Percentiles rank a stretch among this genome's conserved stretches.
phyloP scores from a whole-genome alignment of 345 rosid species.

The Clausena lansium region DNA sequence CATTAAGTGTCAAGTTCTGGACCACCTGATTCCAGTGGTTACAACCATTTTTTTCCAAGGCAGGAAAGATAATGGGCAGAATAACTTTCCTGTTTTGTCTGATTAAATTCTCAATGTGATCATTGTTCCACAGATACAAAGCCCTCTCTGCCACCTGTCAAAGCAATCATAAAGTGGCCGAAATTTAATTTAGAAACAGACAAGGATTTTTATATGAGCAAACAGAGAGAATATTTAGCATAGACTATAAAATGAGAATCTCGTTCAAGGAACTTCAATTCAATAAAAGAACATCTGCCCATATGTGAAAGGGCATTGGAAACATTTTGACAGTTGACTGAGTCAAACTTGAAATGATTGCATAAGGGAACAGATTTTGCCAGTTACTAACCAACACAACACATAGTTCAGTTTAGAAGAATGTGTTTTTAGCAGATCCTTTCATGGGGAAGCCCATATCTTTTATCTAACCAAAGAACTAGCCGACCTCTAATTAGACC shows the following conservation, averaged over 20 bases:
- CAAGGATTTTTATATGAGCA: background rate
- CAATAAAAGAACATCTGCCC: background rate
- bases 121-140: slow-evolving; percentile 70
- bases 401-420: background rate
- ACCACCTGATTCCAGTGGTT: slow-evolving; percentile 71
- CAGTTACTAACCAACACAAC: background rate
- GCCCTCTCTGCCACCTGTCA: slow-evolving; percentile 79
- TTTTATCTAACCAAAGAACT: background rate
- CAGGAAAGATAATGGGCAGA: slow-evolving; percentile 60
- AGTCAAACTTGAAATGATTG: slow-evolving; percentile 1
- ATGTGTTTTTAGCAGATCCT: background rate
- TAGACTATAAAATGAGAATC: background rate
- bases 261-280: background rate
- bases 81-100: slow-evolving; percentile 52
- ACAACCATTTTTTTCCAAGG: slow-evolving; percentile 53
- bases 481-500: background rate
- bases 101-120: slow-evolving; percentile 63
- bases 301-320: background rate
- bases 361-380: slow-evolving; percentile 2
- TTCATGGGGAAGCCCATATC: background rate
- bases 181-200: background rate
- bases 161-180: slow-evolving; percentile 3
- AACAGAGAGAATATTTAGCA: background rate
- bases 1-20: slow-evolving; percentile 58
- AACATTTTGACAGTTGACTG: background rate